These are phyloP conservation scores for Penicillium ucsense DNA, from an alignment of 495 filamentous ascomycete species.

Conservation along the genomic window DNA sequence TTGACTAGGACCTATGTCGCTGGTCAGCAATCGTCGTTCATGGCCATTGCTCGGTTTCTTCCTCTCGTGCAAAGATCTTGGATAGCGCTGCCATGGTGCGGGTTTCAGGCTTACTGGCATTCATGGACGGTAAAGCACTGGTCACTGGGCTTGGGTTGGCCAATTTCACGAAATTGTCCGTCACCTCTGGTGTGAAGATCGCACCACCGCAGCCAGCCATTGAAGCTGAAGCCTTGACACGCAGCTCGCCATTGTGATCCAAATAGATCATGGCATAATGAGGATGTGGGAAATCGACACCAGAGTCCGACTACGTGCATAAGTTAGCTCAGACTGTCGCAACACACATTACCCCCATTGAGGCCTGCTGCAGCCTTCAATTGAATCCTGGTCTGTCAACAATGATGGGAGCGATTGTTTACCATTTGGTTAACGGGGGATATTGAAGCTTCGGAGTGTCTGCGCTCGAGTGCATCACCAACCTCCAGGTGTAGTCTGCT, in stretches of 20 bases:
- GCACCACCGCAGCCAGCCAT: slow-evolving; percentile 25
- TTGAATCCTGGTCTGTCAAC: neutral
- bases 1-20: slow-evolving; percentile 4
- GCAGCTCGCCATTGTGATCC: slow-evolving; percentile 28
- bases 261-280: slow-evolving; percentile 35
- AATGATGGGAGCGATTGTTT: neutral
- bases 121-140: slow-evolving; percentile 4
- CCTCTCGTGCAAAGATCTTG: too few relatives aligned
- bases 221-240: slow-evolving; percentile 25
- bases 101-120: slow-evolving; percentile 10
- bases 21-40: too few relatives aligned
- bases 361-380: too few relatives aligned
- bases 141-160: slow-evolving; percentile 13
- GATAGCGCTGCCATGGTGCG: too few relatives aligned
- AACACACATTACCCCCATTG: too few relatives aligned
- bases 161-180: slow-evolving; percentile 27
- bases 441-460: slow-evolving; percentile 15
- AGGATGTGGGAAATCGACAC: slow-evolving; percentile 18
- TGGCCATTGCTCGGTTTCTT: too few relatives aligned
- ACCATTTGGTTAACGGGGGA: slow-evolving; percentile 10
- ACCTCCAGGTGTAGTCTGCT: slow-evolving; percentile 5
- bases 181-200: slow-evolving; percentile 33
- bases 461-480: slow-evolving; percentile 13
- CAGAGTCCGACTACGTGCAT: slow-evolving; percentile 4
- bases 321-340: too few relatives aligned